These are phyloP conservation scores for Penicillium lividum DNA, from an alignment of 495 filamentous ascomycete genomes.

Conservation along the genomic window DNA sequence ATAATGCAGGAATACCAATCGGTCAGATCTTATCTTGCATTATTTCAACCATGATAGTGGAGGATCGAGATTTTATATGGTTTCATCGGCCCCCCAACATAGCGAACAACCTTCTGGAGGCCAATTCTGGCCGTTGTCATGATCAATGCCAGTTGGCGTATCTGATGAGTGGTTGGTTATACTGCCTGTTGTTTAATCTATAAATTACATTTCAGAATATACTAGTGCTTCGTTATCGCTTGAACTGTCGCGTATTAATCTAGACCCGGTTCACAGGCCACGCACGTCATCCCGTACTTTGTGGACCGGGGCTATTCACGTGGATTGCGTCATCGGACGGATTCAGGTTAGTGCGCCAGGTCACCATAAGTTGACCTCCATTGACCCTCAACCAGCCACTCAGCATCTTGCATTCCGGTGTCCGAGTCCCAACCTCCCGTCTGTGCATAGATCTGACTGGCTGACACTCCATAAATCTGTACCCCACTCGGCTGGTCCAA, in stretches of 20 bases:
- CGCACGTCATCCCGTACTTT: conserved; percentile 15
- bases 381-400: neutral
- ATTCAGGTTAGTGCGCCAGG: neutral
- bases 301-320: conserved; percentile 9
- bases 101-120: no score
- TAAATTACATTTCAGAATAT: no score
- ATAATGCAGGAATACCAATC: neutral
- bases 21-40: neutral
- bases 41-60: neutral
- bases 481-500: conserved; percentile 7
- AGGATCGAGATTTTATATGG: neutral
- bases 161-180: neutral
- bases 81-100: neutral
- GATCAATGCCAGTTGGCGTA: neutral
- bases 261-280: conserved; percentile 10
- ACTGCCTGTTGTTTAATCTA: neutral
- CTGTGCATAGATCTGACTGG: conserved; percentile 6
- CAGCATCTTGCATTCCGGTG: neutral
- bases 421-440: neutral
- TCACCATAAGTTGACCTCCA: neutral
- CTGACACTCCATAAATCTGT: neutral
- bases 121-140: no score
- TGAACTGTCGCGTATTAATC: neutral
- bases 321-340: conserved; percentile 10
- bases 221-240: neutral